Percentiles rank a stretch among this genome's conserved stretches.
Conservation (phyloP, 78 protist genomes). For the Polysphondylium violaceum region DNA sequence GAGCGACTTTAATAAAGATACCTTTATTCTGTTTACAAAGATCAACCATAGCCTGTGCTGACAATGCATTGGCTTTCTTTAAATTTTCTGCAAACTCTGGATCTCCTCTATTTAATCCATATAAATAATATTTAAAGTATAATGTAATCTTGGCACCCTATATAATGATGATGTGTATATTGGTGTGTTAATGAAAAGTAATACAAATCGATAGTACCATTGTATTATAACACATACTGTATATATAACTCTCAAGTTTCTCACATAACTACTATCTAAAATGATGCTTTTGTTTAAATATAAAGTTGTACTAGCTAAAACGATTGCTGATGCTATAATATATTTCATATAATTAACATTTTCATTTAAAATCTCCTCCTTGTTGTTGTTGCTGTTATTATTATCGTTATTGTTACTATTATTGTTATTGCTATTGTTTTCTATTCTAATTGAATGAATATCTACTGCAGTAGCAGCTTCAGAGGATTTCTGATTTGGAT, state of each 20-base stretch:
- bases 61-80: conserved; percentile 29
- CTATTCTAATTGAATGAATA: too few species aligned
- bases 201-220: not conserved
- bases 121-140: conserved; percentile 47
- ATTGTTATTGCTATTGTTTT: too few species aligned
- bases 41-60: conserved; percentile 42
- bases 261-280: conserved; percentile 18
- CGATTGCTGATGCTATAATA: too few species aligned
- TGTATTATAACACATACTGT: not conserved
- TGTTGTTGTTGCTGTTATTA: too few species aligned
- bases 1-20: conserved; percentile 65
- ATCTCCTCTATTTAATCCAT: conserved; percentile 61
- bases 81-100: conserved; percentile 23
- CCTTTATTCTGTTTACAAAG: conserved; percentile 59
- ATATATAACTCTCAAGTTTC: conserved; percentile 31
- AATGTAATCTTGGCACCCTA: conserved; percentile 31
- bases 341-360: too few species aligned
- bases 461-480: too few species aligned
- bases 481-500: too few species aligned
- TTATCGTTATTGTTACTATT: too few species aligned
- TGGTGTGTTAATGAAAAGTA: not conserved
- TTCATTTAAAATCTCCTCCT: too few species aligned
- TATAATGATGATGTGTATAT: not conserved
- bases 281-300: too few species aligned
- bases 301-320: too few species aligned